Conservation (phyloP, 1,284 basidiomycete species). For the Moesziomyces antarcticus region DNA sequence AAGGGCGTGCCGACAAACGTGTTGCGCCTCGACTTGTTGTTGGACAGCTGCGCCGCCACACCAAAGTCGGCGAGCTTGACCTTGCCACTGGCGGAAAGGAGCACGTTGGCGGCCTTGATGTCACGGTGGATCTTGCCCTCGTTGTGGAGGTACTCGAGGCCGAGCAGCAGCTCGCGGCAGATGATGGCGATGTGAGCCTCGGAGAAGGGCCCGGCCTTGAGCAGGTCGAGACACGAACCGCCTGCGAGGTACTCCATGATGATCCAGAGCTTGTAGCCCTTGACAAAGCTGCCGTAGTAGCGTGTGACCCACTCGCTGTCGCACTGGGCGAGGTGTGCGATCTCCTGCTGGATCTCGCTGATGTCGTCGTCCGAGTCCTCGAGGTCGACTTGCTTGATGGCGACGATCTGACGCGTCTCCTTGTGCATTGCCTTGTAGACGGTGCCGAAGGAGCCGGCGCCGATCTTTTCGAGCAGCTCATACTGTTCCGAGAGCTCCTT, state of each 20-base stretch:
- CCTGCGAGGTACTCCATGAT: constrained; percentile 99
- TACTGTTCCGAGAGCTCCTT: constrained; percentile 73
- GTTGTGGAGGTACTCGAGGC: constrained; percentile 91
- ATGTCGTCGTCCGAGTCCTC: constrained; percentile 69
- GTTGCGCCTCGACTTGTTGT: constrained; percentile 82
- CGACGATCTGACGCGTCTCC: constrained; percentile 90
- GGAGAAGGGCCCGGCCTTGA: constrained; percentile 88
- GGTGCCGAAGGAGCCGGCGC: constrained; percentile 95
- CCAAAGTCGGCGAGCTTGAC: constrained; percentile 98
- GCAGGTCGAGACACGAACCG: constrained; percentile 94
- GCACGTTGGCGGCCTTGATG: constrained; percentile 97
- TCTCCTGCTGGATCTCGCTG: constrained; percentile 87
- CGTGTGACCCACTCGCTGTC: constrained; percentile 94
- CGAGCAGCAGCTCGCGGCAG: constrained; percentile 90
- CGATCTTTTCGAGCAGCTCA: constrained; percentile 91
- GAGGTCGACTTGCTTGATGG: constrained; percentile 91
- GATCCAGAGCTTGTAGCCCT: constrained; percentile 98
- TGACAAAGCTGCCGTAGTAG: constrained; percentile 96
- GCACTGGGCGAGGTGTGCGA: constrained; percentile 92
- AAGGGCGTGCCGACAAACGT: constrained; percentile 93
- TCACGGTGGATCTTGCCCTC: constrained; percentile 97
- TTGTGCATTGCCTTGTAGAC: constrained; percentile 94
- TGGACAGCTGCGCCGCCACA: constrained; percentile 87
- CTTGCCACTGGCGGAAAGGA: constrained; percentile 87
- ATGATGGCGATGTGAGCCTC: constrained; percentile 94